These are phyloP conservation scores for Scorias spongiosa DNA, from an alignment of 2,329 filamentous ascomycete species.

Conservation along the genomic window DNA sequence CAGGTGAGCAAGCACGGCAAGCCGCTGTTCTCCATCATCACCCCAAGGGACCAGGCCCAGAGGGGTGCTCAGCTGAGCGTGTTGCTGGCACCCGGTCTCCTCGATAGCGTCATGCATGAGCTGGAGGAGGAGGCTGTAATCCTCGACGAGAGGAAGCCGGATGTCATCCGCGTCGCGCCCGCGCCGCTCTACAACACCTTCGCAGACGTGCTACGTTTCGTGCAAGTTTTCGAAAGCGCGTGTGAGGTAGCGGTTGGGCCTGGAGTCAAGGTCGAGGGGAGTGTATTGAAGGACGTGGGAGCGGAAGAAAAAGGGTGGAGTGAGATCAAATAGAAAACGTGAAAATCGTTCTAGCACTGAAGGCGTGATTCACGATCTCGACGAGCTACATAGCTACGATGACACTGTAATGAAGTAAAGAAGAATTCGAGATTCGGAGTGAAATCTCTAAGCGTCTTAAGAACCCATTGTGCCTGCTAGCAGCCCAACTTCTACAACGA, in stretches of 20 bases:
- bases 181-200: constrained; percentile 75
- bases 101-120: constrained; percentile 50
- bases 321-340: neutral
- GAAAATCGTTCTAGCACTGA: neutral
- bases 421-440: too few species aligned
- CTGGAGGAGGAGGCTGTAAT: constrained; percentile 57
- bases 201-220: constrained; percentile 53
- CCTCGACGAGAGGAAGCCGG: constrained; percentile 70
- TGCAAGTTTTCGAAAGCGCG: constrained; percentile 35
- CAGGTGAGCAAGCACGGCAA: constrained; percentile 5
- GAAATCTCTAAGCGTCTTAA: too few species aligned
- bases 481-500: neutral
- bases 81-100: constrained; percentile 48
- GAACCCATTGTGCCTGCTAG: neutral
- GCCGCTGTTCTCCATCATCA: constrained; percentile 16
- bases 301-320: neutral
- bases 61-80: constrained; percentile 47
- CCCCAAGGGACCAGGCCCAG: constrained; percentile 7
- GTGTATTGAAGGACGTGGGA: neutral
- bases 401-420: too few species aligned
- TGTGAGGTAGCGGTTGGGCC: neutral
- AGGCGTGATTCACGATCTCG: neutral
- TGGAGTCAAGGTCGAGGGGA: neutral
- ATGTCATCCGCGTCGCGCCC: constrained; percentile 72
- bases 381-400: neutral